Percentiles rank a stretch among this genome's conserved stretches.
Conservation (phyloP, 1,139 yeast species). For the Geotrichum histeridarum region DNA sequence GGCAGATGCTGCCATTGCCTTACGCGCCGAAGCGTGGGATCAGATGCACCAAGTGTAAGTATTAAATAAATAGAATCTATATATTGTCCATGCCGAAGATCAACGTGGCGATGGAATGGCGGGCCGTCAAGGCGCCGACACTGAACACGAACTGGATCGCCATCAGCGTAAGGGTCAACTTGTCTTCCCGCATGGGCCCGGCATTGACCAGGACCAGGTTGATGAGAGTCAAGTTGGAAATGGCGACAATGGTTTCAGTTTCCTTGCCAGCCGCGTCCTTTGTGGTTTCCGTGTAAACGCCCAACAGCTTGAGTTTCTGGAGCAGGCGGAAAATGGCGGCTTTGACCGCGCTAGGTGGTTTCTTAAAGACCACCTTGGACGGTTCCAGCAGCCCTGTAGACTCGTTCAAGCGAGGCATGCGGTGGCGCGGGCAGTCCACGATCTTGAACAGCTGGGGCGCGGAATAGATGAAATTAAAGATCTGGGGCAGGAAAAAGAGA, state of each 20-base stretch:
- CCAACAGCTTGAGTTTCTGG: conserved; percentile 48
- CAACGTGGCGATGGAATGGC: conserved; percentile 85
- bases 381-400: conserved; percentile 72
- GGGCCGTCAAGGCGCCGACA: conserved; percentile 55
- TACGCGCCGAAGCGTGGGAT: conserved; percentile 49
- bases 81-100: conserved; percentile 86
- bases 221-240: conserved; percentile 82
- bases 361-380: conserved; percentile 48
- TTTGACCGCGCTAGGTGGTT: conserved; percentile 35
- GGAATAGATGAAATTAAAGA: conserved; percentile 80
- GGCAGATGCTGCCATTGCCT: conserved; percentile 59
- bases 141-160: conserved; percentile 63
- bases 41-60: background rate
- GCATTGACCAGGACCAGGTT: conserved; percentile 76
- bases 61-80: conserved; percentile 12
- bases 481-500: conserved; percentile 83
- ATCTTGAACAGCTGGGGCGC: conserved; percentile 82
- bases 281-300: conserved; percentile 40
- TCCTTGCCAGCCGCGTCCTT: conserved; percentile 21
- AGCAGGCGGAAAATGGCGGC: conserved; percentile 35
- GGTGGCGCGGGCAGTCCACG: conserved; percentile 92
- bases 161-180: conserved; percentile 56
- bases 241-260: conserved; percentile 39
- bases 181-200: conserved; percentile 87
- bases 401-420: conserved; percentile 72